Evolutionary conservation across 2,329 filamentous ascomycete species (phyloP).

Genomic region (Gnomoniopsis smithogilvyi): DNA sequence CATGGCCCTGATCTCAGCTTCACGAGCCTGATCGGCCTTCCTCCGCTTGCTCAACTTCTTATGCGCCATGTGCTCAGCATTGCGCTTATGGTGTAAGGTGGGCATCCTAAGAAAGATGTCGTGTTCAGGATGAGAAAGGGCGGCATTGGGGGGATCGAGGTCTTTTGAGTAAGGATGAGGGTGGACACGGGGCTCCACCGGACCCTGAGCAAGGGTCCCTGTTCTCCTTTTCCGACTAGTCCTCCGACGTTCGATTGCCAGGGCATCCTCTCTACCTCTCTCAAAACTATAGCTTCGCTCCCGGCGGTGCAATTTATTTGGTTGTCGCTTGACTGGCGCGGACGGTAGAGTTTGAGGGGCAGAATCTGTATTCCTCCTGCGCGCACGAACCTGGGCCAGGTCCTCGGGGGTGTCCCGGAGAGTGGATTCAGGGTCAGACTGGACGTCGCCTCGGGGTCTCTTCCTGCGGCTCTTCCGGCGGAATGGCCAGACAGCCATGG

Average conservation of each 20-base stretch:
- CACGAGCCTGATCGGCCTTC: slow-evolving; percentile 71
- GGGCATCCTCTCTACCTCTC: slow-evolving; percentile 53
- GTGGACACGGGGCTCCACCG: slow-evolving; percentile 13
- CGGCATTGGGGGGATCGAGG: neutral
- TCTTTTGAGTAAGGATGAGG: slow-evolving; percentile 18
- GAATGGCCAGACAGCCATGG: slow-evolving; percentile 83
- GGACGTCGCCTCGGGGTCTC: slow-evolving; percentile 48
- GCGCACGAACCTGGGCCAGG: slow-evolving; percentile 27
- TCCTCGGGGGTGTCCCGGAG: slow-evolving; percentile 16
- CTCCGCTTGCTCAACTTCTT: slow-evolving; percentile 76
- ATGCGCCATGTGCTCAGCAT: slow-evolving; percentile 54
- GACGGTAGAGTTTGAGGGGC: slow-evolving; percentile 19
- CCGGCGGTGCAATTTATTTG: slow-evolving; percentile 47
- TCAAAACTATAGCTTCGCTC: slow-evolving; percentile 60
- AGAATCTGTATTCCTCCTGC: slow-evolving; percentile 32
- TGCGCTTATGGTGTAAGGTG: slow-evolving; percentile 60
- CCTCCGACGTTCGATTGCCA: slow-evolving; percentile 36
- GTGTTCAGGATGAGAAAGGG: slow-evolving; percentile 19
- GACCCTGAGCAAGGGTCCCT: slow-evolving; percentile 18
- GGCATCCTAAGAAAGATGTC: slow-evolving; percentile 38
- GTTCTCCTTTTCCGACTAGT: slow-evolving; percentile 24
- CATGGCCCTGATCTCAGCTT: slow-evolving; percentile 88
- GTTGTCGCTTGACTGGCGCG: slow-evolving; percentile 38
- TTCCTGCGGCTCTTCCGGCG: slow-evolving; percentile 68
- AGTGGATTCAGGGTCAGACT: slow-evolving; percentile 48